Evolutionary conservation across 2,329 filamentous ascomycete species (phyloP).

Genomic region (Zelopaecilomyces penicillatus): DNA sequence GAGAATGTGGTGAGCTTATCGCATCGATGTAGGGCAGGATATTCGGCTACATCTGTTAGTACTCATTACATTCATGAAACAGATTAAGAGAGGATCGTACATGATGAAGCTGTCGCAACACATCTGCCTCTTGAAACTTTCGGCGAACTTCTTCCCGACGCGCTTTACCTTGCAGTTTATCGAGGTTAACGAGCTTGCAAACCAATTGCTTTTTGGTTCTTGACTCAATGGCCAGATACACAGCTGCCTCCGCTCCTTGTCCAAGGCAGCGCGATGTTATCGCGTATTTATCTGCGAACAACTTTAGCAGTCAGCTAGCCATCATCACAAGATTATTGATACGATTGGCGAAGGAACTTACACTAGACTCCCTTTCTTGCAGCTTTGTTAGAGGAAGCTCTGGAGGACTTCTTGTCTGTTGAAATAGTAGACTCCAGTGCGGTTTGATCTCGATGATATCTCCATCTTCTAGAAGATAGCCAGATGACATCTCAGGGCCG

Average conservation of each 20-base stretch:
- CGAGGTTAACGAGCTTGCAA: constrained; percentile 57
- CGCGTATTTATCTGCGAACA: constrained; percentile 25
- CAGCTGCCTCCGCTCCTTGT: constrained; percentile 27
- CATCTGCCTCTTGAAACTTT: constrained; percentile 41
- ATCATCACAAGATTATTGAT: neutral
- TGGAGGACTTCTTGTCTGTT: constrained; percentile 19
- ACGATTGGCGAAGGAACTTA: constrained; percentile 7
- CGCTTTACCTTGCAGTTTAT: constrained; percentile 19
- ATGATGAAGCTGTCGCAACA: constrained; percentile 45
- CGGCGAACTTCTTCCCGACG: constrained; percentile 23
- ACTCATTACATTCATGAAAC: neutral
- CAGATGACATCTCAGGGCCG: constrained; percentile 28
- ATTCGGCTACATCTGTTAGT: constrained; percentile 37
- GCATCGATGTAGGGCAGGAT: constrained; percentile 44
- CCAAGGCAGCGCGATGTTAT: constrained; percentile 29
- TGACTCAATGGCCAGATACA: constrained; percentile 36
- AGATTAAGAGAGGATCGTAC: constrained; percentile 26
- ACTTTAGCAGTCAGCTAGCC: constrained; percentile 13
- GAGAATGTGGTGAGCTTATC: constrained; percentile 36
- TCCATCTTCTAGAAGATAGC: constrained; percentile 41
- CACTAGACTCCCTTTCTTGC: constrained; percentile 25
- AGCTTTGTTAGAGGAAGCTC: constrained; percentile 18
- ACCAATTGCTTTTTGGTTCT: constrained; percentile 51
- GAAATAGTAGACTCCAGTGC: constrained; percentile 28
- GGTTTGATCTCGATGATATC: constrained; percentile 38